Conservation (phyloP, 768 basidiomycete genomes). For the Calocera cornea region DNA sequence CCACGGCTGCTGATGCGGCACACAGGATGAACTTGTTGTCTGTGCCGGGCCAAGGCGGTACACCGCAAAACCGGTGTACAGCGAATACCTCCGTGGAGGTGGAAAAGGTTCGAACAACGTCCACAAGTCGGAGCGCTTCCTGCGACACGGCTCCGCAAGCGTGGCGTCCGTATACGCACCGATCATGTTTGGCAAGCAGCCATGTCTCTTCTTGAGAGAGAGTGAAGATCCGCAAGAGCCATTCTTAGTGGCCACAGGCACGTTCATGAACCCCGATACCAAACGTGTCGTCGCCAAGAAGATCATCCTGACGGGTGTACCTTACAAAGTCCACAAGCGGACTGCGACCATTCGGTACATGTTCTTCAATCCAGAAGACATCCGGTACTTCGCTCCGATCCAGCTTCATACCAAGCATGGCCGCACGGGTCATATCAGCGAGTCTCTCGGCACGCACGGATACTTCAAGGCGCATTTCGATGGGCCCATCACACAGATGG, state of each 20-base stretch:
- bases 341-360: slow-evolving; percentile 95
- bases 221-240: slow-evolving; percentile 53
- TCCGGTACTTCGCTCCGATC: slow-evolving; percentile 84
- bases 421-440: slow-evolving; percentile 73
- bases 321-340: slow-evolving; percentile 93
- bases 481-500: slow-evolving; percentile 88
- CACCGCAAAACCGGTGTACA: slow-evolving; percentile 75
- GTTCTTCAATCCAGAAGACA: slow-evolving; percentile 94
- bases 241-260: slow-evolving; percentile 77
- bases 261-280: slow-evolving; percentile 77
- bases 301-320: slow-evolving; percentile 89
- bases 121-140: slow-evolving; percentile 87
- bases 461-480: slow-evolving; percentile 96
- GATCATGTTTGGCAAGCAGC: slow-evolving; percentile 70
- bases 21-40: slow-evolving; percentile 72
- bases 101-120: slow-evolving; percentile 91
- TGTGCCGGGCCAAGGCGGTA: slow-evolving; percentile 82
- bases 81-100: slow-evolving; percentile 81
- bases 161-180: slow-evolving; percentile 87
- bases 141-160: slow-evolving; percentile 64
- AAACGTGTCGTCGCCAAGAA: slow-evolving; percentile 86
- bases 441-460: slow-evolving; percentile 91
- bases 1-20: background rate
- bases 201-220: slow-evolving; percentile 65
- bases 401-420: slow-evolving; percentile 89